Evolutionary conservation across 768 basidiomycete species (phyloP), one percentile per base, ranked within the genome.

Genomic region (Calocera cornea): DNA sequence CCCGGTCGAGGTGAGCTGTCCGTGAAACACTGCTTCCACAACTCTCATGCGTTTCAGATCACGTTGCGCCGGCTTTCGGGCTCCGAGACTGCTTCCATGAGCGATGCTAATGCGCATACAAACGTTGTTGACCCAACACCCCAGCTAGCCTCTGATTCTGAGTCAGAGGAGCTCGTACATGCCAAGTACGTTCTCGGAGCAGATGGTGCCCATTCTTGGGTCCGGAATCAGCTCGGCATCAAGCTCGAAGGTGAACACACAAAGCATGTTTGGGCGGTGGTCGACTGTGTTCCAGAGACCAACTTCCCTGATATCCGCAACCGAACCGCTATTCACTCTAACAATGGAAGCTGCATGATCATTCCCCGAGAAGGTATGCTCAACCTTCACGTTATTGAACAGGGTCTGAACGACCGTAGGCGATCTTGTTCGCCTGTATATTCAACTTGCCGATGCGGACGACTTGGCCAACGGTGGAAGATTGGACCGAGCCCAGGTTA

Each of bases 201-300:
- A 24, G 90, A 92, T 73, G 54, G 54, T 60, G 89, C 89, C 0
- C 89, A 90, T 75, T 91, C 89, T 10, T 91, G 89, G 89, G 87
- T 92, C 27, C 83, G 90, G 27, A 90, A 88, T 68, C 68, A 76
- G 0, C 77, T 89, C 8, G 79, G 80, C 8, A 86, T 92, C 64
- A 73, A 77, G 2, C 87, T 92, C 88, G 84, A 89, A 68, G 90
- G 90, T 3, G 88, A 91, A 74, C 86, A 89, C 69, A 81, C 74
- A 16, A 86, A 91, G 65, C 87, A 83, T 68, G 80, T 92, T 27
- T 93, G 91, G 91, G 91, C 91, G 1, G 90, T 92, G 1, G 76
- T 91, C 22, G 91, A 91, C 75, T 78, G 84, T 64, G 72, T 83
- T 27, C 86, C 86, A 0, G 81, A 85, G 22, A 89, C 88, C 0